These are phyloP conservation scores for Prosopis cineraria DNA, from an alignment of 306 rosid species.

Conservation along the genomic window DNA sequence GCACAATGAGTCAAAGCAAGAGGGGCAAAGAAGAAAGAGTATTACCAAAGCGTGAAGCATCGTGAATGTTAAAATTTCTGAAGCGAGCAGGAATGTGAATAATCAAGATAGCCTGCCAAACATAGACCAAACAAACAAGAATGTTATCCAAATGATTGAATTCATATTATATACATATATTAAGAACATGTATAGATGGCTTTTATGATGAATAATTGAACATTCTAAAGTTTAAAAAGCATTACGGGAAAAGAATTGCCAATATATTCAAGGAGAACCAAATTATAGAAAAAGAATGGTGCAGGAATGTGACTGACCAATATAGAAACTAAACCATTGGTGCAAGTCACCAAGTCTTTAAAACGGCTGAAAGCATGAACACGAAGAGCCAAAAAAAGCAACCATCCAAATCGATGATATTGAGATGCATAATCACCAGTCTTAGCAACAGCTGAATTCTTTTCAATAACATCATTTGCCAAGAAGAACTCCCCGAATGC, in stretches of 20 bases:
- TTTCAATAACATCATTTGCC: slow-evolving; percentile 59
- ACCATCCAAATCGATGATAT: slow-evolving; percentile 97
- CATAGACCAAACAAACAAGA: slow-evolving; percentile 37
- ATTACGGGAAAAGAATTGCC: slow-evolving; percentile 1
- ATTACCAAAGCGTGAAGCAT: slow-evolving; percentile 76
- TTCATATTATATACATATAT: no score
- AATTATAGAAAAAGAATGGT: background rate
- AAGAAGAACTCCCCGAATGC: slow-evolving; percentile 79
- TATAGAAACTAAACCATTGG: slow-evolving; percentile 84
- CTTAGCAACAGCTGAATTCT: slow-evolving; percentile 34
- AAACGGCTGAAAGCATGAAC: slow-evolving; percentile 89
- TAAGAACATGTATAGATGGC: background rate
- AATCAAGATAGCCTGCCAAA: slow-evolving; percentile 83
- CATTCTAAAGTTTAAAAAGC: background rate
- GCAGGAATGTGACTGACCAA: slow-evolving; percentile 64
- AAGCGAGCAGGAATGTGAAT: slow-evolving; percentile 79
- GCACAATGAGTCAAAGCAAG: slow-evolving; percentile 2
- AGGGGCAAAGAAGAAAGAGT: slow-evolving; percentile 6
- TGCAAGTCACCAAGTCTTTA: slow-evolving; percentile 89
- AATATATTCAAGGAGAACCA: slow-evolving; percentile 7
- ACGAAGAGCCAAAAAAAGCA: slow-evolving; percentile 95
- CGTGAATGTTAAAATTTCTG: slow-evolving; percentile 70
- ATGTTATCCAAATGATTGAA: background rate
- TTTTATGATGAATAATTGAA: background rate
- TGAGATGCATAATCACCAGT: slow-evolving; percentile 56